Base-by-base conservation (phyloP, 2,329 filamentous ascomycete species). In the Penicillium corylophilum region DNA sequence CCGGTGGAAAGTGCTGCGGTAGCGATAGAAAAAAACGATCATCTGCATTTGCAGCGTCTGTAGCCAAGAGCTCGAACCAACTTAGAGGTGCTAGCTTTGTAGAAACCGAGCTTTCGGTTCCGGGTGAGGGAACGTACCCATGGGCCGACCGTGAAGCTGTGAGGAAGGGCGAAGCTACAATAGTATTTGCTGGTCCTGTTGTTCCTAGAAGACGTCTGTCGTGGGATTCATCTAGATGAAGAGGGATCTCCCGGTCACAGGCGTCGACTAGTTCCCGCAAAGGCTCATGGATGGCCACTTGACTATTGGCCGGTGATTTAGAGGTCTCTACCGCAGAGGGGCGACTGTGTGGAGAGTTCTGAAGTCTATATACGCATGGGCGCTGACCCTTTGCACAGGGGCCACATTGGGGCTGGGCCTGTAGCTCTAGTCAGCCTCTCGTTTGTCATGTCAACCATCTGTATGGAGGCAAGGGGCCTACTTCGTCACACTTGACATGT, bases 1-100 rank as follows among this genome's bases (percentile, higher is more conserved):
- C 38, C 8, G 40, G 48, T 3, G 56, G 44, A 6, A 54, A 56
- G 24, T 51, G 46, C 20, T 51, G 50, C 1, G 50, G 50, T 8
- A 53, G 53, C 5, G 56, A 58, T 22, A 58, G 44, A 4, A 56
- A 20, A 29, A 58, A 57, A 23, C 68, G 61, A 15, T 69, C 63
- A 15, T 71, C 68, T 20, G 74, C 74, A 57, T 77, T 75, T 42
- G 73, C 72, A 38, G 74, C 75, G 48, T 77, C 66, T 5, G 38
- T 54, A 6, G 56, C 56, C 8, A 58, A 29, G 2, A 79, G 62
- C 43, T 77, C 76, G 54, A 78, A 79, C 74, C 77, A 79, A 54
- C 75, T 72, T 44, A 77, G 61, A 5, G 76, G 75, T n/a, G 75
- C 76, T 13, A 72, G 68, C 40, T 76, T 72, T 13, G 71, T 56